Evolutionary conservation across 495 filamentous ascomycete genomes (phyloP), one percentile per base, ranked within the genome.

Genomic region (Lasiosphaeria miniovina): DNA sequence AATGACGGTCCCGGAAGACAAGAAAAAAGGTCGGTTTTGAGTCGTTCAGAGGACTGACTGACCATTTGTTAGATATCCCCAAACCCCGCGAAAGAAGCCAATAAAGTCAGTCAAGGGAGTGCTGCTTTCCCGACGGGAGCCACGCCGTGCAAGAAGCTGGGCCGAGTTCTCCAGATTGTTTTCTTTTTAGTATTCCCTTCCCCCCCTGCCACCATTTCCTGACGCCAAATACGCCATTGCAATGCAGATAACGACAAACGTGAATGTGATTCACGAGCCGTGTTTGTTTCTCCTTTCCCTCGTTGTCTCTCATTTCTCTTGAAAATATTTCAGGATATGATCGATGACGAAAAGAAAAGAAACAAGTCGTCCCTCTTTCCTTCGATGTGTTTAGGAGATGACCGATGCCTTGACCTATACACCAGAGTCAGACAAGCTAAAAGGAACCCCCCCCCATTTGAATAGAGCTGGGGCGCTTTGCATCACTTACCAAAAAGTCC

Each of bases 401-500:
- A 64, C 55, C 45, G 65, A 66, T 3, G 63, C 43, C 36, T 70
- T 69, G 32, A 71, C 52, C 70, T 72, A 33, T 24, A 11, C 10
- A 34, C 11, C 5, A 51, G 49, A 51, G 49, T 51, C 32, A 51
- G 17, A 34, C 32, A 31, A 24, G 24, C 32, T 24, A 51, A 10
- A 1, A 31, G 11, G 32, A 34, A 17, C 1, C 2, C 49, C 49
- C 9, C 7, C 32, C 24, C 5, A 46, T 24, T n/a, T 43, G 8
- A 6, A 35, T 41, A 50, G 31, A 15, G 49, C 12, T 7, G 43
- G 14, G 17, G 14, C 11, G 35, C 38, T 12, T 12, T 49, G 7
- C 9, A 10, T 11, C 36, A 61, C 76, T 60, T 72, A 80, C 77
- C 63, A 81, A 55, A 73, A 89, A 93, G 46, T 96, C 95, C 93